phyloP scores from a whole-genome alignment of 2,329 filamentous ascomycete species.

The Neofusicoccum laricinum region DNA sequence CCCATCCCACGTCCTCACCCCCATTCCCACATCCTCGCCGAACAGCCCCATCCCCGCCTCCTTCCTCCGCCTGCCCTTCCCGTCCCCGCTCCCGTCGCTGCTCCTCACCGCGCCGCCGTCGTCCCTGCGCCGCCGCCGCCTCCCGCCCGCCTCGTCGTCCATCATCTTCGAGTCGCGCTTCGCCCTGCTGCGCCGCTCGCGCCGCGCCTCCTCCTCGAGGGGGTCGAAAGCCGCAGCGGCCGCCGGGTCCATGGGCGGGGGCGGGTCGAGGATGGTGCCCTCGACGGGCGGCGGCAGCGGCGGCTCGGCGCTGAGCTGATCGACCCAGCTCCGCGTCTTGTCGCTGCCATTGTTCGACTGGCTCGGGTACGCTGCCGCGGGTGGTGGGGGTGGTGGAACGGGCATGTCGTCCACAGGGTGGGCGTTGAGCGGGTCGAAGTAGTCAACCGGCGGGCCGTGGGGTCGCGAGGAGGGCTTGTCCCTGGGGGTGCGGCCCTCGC shows the following conservation, averaged over 20 bases:
- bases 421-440: slow-evolving; percentile 44
- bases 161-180: slow-evolving; percentile 16
- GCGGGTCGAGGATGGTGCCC: slow-evolving; percentile 46
- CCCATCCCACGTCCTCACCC: slow-evolving; percentile 16
- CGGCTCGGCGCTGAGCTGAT: slow-evolving; percentile 44
- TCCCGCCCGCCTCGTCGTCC: neutral
- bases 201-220: slow-evolving; percentile 27
- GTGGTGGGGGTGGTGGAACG: slow-evolving; percentile 16
- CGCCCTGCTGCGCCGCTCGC: neutral
- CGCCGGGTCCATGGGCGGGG: slow-evolving; percentile 18
- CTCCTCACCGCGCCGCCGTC: neutral
- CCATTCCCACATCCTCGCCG: neutral
- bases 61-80: neutral
- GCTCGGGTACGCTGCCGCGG: slow-evolving; percentile 20
- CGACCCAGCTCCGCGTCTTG: slow-evolving; percentile 51
- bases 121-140: neutral
- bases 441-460: slow-evolving; percentile 35
- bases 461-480: slow-evolving; percentile 30
- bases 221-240: slow-evolving; percentile 19
- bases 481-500: slow-evolving; percentile 30
- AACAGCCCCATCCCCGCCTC: neutral
- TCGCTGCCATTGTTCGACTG: slow-evolving; percentile 37
- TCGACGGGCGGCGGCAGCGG: slow-evolving; percentile 45
- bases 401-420: neutral
- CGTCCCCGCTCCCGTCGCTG: slow-evolving; percentile 9